A percentile compares a stretch with the other conserved stretches of the same genome.
Evolutionary conservation across 176 grass and related monocot genomes (phyloP).

Genomic region (Tillandsia fasciculata): DNA sequence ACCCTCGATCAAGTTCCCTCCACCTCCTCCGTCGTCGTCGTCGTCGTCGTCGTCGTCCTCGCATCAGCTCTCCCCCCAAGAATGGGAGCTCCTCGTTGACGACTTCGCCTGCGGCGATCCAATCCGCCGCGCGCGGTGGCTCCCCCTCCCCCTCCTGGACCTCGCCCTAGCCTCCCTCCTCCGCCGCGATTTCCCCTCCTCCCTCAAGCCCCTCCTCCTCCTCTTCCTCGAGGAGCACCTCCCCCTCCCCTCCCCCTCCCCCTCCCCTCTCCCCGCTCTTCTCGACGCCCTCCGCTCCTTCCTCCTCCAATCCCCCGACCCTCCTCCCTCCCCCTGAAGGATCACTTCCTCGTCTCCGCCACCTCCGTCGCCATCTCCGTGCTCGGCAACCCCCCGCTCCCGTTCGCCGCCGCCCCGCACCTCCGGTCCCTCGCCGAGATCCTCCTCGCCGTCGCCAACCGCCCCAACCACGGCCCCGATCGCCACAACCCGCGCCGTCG

Average conservation of each 20-base stretch:
- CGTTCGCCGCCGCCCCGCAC: background rate
- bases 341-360: slow-evolving; percentile 56
- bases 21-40: background rate
- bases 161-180: slow-evolving; percentile 50
- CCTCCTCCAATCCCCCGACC: slow-evolving; percentile 31
- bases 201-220: slow-evolving; percentile 37
- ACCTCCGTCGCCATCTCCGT: slow-evolving; percentile 59
- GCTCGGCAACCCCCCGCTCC: slow-evolving; percentile 28
- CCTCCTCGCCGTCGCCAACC: slow-evolving; percentile 49
- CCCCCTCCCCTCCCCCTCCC: slow-evolving; percentile 15
- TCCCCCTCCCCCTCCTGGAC: slow-evolving; percentile 65
- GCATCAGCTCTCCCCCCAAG: slow-evolving; percentile 35
- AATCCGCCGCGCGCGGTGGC: slow-evolving; percentile 41
- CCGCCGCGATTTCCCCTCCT: slow-evolving; percentile 70
- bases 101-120: slow-evolving; percentile 22
- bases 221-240: slow-evolving; percentile 37
- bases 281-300: slow-evolving; percentile 28
- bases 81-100: slow-evolving; percentile 48
- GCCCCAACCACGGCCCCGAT: slow-evolving; percentile 70
- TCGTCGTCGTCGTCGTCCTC: background rate
- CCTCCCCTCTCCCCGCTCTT: slow-evolving; percentile 22
- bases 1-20: background rate
- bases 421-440: slow-evolving; percentile 7
- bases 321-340: slow-evolving; percentile 21
- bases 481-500: slow-evolving; percentile 62